phyloP scores from a whole-genome alignment of 352 stramenopile genomes.

The Phytophthora ramorum region DNA sequence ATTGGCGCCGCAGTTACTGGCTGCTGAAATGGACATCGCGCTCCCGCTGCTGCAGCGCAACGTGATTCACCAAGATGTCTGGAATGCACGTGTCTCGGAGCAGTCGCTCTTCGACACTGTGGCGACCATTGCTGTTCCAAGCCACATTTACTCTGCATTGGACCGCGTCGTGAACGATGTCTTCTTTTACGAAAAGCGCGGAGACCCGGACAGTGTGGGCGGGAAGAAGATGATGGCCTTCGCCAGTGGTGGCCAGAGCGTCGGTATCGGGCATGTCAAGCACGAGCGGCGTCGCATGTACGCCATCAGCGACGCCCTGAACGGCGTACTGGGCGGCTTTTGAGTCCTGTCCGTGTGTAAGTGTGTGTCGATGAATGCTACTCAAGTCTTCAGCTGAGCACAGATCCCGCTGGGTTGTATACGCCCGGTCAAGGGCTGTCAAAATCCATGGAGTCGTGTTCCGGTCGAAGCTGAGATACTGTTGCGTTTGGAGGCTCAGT shows the following conservation, averaged over 20 bases:
- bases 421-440: no score
- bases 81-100: conserved; percentile 64
- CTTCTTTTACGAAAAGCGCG: conserved; percentile 86
- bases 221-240: conserved; percentile 43
- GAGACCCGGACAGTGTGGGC: conserved; percentile 27
- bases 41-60: conserved; percentile 81
- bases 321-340: conserved; percentile 75
- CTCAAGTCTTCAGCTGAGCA: no score
- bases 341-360: conserved; percentile 21
- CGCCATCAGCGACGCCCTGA: conserved; percentile 78
- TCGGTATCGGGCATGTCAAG: conserved; percentile 75
- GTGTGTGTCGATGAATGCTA: neutral
- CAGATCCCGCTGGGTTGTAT: no score
- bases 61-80: conserved; percentile 66
- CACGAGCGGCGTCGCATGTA: conserved; percentile 77
- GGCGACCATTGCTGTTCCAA: conserved; percentile 64
- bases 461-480: no score
- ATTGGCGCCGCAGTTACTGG: conserved; percentile 56
- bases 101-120: conserved; percentile 78
- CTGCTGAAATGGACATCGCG: conserved; percentile 74
- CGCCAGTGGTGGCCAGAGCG: conserved; percentile 63
- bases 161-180: conserved; percentile 85
- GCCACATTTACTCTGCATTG: conserved; percentile 70
- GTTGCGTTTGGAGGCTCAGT: no score
- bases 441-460: no score